Evolutionary conservation across 768 basidiomycete genomes (phyloP), one percentile per base, ranked within the genome.

Genomic region (Leccinum ochraceum): DNA sequence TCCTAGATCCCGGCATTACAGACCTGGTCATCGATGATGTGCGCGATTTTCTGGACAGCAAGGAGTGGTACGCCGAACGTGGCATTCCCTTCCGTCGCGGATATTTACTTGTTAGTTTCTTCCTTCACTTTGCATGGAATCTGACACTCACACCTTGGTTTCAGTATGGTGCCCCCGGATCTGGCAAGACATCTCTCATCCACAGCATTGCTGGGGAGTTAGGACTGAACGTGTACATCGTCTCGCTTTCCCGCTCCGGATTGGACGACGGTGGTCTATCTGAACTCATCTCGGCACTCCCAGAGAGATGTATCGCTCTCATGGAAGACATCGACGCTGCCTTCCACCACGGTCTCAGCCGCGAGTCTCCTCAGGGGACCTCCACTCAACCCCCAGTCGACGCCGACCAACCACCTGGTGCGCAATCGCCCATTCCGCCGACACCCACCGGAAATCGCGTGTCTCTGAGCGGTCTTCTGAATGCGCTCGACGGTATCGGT

Each of bases 251-350:
- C 4, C 81, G 83, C 20, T 64, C 74, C 14, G 84, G 85, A 9
- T 70, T 92, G 49, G 88, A 90, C 66, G 90, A 92, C 69, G 75
- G 78, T 2, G 70, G 74, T 8, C 80, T 91, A 26, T 80, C 77
- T 56, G 78, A 83, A 44, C 77, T 90, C 48, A 83, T 91, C 60
- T 78, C 81, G 9, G 76, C 79, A 2, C 78, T 92, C 2, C 90
- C 91, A n/a, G 80, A 85, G 59, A 79, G 80, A 64, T 90, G 87
- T 66, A 87, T 93, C 58, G 84, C 86, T 5, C 78, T 94, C 37
- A 90, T 94, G 84, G 90, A 93, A 71, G 92, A 93, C 69, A 87
- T 93, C 57, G 92, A 94, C 64, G 89, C 86, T 3, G 90, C 89
- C 3, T 89, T 92, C 74, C 75, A 76, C 34, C 78, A 76, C 49